phyloP scores from a whole-genome alignment of 1,284 basidiomycete species.

The Tremellales sp. region DNA sequence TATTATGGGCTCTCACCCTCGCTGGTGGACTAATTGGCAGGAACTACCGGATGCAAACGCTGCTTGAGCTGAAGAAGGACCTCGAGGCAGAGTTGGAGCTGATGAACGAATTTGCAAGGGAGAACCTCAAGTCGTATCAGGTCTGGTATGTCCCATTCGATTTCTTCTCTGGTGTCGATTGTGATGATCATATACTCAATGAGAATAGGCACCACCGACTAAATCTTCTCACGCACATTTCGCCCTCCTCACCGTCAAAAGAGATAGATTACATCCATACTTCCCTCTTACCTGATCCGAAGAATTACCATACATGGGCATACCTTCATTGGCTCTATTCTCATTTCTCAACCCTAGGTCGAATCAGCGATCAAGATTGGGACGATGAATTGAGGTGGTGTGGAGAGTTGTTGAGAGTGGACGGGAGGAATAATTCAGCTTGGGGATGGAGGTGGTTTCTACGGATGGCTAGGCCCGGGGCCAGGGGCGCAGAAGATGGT shows the following conservation, averaged over 20 bases:
- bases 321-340: slow-evolving; percentile 86
- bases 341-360: slow-evolving; percentile 57
- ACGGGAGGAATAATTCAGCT: slow-evolving; percentile 92
- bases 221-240: slow-evolving; percentile 59
- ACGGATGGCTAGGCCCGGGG: slow-evolving; percentile 65
- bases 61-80: slow-evolving; percentile 62
- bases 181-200: no score
- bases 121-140: slow-evolving; percentile 87
- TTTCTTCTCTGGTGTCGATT: not conserved
- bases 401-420: slow-evolving; percentile 66
- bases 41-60: slow-evolving; percentile 87
- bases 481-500: no score
- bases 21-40: slow-evolving; percentile 49
- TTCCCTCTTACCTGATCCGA: slow-evolving; percentile 68
- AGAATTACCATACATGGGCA: slow-evolving; percentile 97
- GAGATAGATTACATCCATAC: slow-evolving; percentile 76
- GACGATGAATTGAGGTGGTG: slow-evolving; percentile 70
- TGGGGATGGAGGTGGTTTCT: slow-evolving; percentile 98
- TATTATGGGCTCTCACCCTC: slow-evolving; percentile 15
- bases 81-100: slow-evolving; percentile 70
- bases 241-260: slow-evolving; percentile 53
- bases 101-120: slow-evolving; percentile 77
- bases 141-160: slow-evolving; percentile 62
- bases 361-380: slow-evolving; percentile 62
- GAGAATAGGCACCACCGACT: slow-evolving; percentile 78